Base-by-base conservation (phyloP, 495 filamentous ascomycete genomes). In the Daldinia childiae region DNA sequence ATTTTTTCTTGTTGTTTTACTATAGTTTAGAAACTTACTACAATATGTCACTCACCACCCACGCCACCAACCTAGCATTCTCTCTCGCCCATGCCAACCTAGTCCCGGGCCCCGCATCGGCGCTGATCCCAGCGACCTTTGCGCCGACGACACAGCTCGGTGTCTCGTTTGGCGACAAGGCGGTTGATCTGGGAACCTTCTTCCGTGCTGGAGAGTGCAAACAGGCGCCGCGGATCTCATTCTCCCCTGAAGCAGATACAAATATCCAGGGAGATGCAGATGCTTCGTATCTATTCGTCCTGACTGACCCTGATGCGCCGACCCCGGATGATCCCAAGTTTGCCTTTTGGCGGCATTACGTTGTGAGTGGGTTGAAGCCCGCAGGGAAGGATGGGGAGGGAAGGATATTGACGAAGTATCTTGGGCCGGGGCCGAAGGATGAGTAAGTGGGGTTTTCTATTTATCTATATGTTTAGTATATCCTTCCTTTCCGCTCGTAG, bases 251-350 rank as follows among this genome's bases (percentile, higher is more conserved):
- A 50, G 30, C 50, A 11, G 65, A 55, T 24, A 24, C 34, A 15
- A 58, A 58, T 2, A 27, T 39, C 19, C 9, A 34, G 14, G 36
- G 45, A 19, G 65, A 57, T 8, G 58, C 67, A 19, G 65, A 57
- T 8, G 58, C 67, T 5, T 60, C 68, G 32, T 77, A 77, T 45
- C 34, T 50, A 26, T 36, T 76, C 11, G 62, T 77, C 39, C 51
- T 77, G 29, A 58, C 71, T 29, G 76, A 77, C 32, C 73, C 76
- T 4, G 75, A 77, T 21, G 75, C 75, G 5, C 75, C 75, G 2
- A 77, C 74, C 3, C 75, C 75, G 21, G 75, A 77, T 27, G 75
- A 77, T 15, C 73, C 70, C 14, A 77, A 77, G 51, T 77, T 74
- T 17, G 75, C 75, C 0, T 77, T 74, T n/a, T 77, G 75, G 75